Percentiles rank a stretch among this genome's conserved stretches.
phyloP scores from a whole-genome alignment of 139 green algal genomes.

The Volvox reticuliferus region DNA sequence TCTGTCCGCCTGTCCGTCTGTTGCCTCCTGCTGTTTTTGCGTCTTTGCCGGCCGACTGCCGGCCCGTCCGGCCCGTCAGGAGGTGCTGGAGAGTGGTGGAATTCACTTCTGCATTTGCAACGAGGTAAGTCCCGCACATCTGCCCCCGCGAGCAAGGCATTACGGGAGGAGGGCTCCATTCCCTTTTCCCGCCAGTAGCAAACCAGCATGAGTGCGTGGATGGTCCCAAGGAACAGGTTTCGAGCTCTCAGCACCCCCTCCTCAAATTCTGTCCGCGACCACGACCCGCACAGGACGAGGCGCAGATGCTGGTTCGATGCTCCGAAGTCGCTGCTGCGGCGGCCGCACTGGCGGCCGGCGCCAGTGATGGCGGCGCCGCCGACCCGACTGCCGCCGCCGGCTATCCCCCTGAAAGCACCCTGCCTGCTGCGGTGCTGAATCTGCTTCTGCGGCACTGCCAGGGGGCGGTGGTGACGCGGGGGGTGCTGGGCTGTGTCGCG shows the following conservation, averaged over 20 bases:
- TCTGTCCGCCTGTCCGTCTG: too few relatives aligned
- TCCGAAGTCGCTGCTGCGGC: neutral
- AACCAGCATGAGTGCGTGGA: too few relatives aligned
- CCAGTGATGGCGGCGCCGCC: neutral
- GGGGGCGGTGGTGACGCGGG: conserved; percentile 67
- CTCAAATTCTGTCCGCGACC: neutral
- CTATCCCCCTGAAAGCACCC: conserved; percentile 12
- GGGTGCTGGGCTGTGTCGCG: conserved; percentile 33
- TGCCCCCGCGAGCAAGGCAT: too few relatives aligned
- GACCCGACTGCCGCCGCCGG: neutral
- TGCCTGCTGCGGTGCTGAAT: conserved; percentile 42
- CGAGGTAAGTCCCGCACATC: conserved; percentile 53
- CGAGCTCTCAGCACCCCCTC: too few relatives aligned
- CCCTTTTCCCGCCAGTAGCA: too few relatives aligned
- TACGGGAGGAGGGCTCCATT: too few relatives aligned
- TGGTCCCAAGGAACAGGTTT: too few relatives aligned
- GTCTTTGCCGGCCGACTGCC: too few relatives aligned
- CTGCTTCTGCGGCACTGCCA: conserved; percentile 58
- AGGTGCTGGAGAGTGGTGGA: conserved; percentile 53
- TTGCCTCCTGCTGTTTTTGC: too few relatives aligned
- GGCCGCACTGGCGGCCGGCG: neutral
- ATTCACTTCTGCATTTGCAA: conserved; percentile 77
- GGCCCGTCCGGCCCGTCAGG: neutral
- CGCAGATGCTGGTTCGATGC: conserved; percentile 20
- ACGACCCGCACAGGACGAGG: conserved; percentile 37